Evolutionary conservation across 2,329 filamentous ascomycete genomes (phyloP).

Genomic region (Colletotrichum tanaceti): DNA sequence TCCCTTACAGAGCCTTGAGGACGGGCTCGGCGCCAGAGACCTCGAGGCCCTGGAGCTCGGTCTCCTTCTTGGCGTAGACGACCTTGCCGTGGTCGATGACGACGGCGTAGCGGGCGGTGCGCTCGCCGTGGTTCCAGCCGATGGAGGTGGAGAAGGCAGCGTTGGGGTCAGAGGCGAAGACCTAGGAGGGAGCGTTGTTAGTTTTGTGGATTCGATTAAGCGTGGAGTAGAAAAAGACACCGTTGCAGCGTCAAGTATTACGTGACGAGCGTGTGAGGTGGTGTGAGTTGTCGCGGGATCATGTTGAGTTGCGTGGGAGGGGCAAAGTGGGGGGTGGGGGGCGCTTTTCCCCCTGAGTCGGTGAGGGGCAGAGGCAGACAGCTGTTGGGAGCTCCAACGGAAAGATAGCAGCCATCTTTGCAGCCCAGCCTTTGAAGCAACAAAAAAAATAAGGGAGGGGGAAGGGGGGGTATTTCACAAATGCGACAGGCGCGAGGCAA

Average conservation of each 20-base stretch:
- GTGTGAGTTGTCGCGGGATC: slow-evolving; percentile 13
- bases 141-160: slow-evolving; percentile 81
- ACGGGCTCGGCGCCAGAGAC: slow-evolving; percentile 66
- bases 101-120: slow-evolving; percentile 83
- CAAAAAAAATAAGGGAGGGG: no score
- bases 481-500: not conserved
- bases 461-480: not conserved
- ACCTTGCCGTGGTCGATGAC: slow-evolving; percentile 87
- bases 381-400: slow-evolving; percentile 16
- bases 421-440: no score
- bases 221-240: not conserved
- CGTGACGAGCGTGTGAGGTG: slow-evolving; percentile 10
- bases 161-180: slow-evolving; percentile 79
- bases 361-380: slow-evolving; percentile 18
- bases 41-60: slow-evolving; percentile 58
- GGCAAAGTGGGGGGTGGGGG: slow-evolving; percentile 33
- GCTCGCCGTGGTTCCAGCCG: slow-evolving; percentile 80
- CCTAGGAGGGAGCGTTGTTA: slow-evolving; percentile 50
- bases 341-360: slow-evolving; percentile 31
- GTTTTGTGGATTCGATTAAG: not conserved
- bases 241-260: not conserved
- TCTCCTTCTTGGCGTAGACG: slow-evolving; percentile 81
- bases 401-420: no score
- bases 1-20: slow-evolving; percentile 61
- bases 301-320: slow-evolving; percentile 12